Conservation (phyloP, 2,329 filamentous ascomycete species). For the Alternaria ventricosa region DNA sequence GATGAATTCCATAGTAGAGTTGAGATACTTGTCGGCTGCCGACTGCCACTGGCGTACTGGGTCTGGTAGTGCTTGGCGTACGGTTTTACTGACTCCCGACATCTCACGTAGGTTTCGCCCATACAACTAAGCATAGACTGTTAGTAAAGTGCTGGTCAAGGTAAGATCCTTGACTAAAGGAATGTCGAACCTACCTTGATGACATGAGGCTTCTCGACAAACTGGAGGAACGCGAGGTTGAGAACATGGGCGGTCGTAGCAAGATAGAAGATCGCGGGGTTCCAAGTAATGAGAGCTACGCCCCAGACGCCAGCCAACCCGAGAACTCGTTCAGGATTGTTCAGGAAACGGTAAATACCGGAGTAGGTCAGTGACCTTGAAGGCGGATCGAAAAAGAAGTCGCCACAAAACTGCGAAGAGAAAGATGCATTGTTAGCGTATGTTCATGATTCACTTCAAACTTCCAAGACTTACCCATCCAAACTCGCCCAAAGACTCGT, state of each 20-base stretch:
- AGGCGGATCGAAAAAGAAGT: slow-evolving; percentile 94
- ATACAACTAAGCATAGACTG: slow-evolving; percentile 64
- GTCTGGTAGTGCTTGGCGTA: slow-evolving; percentile 83
- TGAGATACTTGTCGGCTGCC: slow-evolving; percentile 85
- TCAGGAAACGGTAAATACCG: slow-evolving; percentile 96
- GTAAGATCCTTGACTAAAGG: background rate
- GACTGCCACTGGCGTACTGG: slow-evolving; percentile 84
- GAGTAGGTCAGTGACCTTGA: slow-evolving; percentile 86
- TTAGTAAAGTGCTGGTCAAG: background rate
- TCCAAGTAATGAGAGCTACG: slow-evolving; percentile 90
- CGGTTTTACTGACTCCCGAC: slow-evolving; percentile 88
- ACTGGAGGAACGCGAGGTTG: slow-evolving; percentile 85
- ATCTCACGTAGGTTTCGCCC: slow-evolving; percentile 82
- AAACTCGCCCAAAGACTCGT: slow-evolving; percentile 94
- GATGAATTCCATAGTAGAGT: slow-evolving; percentile 85
- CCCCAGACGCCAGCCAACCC: slow-evolving; percentile 97
- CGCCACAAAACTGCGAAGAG: slow-evolving; percentile 74
- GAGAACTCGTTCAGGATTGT: slow-evolving; percentile 94
- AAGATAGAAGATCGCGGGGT: slow-evolving; percentile 82
- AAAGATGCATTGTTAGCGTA: background rate
- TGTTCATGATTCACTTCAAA: background rate
- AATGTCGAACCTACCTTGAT: slow-evolving; percentile 8
- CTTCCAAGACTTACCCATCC: slow-evolving; percentile 66
- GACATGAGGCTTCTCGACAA: slow-evolving; percentile 97
- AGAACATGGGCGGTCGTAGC: slow-evolving; percentile 85